Base-by-base conservation (phyloP, 2,329 filamentous ascomycete species). In the Paraconiothyrium brasiliense region DNA sequence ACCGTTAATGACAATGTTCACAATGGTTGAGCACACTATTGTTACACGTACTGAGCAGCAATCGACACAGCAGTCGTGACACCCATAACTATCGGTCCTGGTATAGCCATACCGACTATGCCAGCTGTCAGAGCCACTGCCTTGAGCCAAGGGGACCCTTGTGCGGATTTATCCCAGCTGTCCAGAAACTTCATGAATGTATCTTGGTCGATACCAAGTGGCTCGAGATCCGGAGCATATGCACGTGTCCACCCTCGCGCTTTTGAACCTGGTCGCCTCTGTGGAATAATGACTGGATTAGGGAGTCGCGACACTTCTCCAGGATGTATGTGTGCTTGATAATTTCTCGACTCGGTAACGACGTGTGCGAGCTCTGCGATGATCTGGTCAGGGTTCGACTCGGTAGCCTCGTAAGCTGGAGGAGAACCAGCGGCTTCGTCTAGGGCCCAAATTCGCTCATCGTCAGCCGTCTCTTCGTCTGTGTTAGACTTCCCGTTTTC, bases 171-270 rank as follows among this genome's bases (percentile, higher is more conserved):
- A 60, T 86, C 79, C 61, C 86, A 80, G 20, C 76, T 78, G 47
- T 83, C 77, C 24, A 86, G 64, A 59, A 86, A 86, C 34, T 78
- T 75, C 24, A 86, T 65, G 64, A 85, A 87, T 0, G 79, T 79
- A 3, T 76, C 71, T 68, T 86, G 80, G 57, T 83, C 79, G 62
- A 87, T 84, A 2, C 81, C 83, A 14, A 74, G 74, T 13, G 79
- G 67, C n/a, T 74, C 76, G 0, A 87, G 76, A 0, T 82, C 70
- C 0, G 85, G 85, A 0, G 84, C 79, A 67, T 87, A 87, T 0
- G 83, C 85, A n/a, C 81, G 79, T 3, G 86, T 75, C 64, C 87
- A 86, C 0, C 85, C 85, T 13, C 85, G 78, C 0, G 73, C 69
- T 55, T 82, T 82, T 35, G 80, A 76, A 34, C 80, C 77, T 0